Evolutionary conservation across 495 filamentous ascomycete species (phyloP).

Genomic region (Lasiosphaeria miniovina): DNA sequence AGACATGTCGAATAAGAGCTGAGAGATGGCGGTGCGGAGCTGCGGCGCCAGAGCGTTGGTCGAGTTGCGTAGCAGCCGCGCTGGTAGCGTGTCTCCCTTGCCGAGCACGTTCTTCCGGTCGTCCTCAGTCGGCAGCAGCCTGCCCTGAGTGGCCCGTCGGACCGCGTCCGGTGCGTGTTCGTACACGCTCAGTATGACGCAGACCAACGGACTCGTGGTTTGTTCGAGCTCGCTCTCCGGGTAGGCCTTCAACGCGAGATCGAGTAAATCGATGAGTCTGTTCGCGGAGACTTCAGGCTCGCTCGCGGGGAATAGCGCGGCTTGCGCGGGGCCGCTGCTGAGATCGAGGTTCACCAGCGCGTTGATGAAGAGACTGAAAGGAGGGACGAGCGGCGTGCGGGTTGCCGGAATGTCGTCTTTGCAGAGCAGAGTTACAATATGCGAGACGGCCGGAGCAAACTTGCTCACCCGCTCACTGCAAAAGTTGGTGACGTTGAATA

Average conservation of each 20-base stretch:
- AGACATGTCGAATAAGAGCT: slow-evolving; percentile 83
- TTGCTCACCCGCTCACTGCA: slow-evolving; percentile 48
- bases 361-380: slow-evolving; percentile 66
- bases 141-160: slow-evolving; percentile 58
- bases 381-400: slow-evolving; percentile 41
- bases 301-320: slow-evolving; percentile 63
- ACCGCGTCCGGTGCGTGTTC: slow-evolving; percentile 66
- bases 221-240: slow-evolving; percentile 65
- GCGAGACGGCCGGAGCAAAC: slow-evolving; percentile 66
- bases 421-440: slow-evolving; percentile 69
- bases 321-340: slow-evolving; percentile 30
- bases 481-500: slow-evolving; percentile 74
- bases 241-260: slow-evolving; percentile 59
- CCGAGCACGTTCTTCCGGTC: slow-evolving; percentile 82
- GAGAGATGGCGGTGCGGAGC: slow-evolving; percentile 70
- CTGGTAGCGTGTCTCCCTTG: slow-evolving; percentile 66
- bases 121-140: slow-evolving; percentile 71
- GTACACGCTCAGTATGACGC: slow-evolving; percentile 67
- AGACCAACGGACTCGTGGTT: slow-evolving; percentile 65
- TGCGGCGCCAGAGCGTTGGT: slow-evolving; percentile 66
- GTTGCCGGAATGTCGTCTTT: slow-evolving; percentile 32
- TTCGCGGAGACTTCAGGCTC: slow-evolving; percentile 61
- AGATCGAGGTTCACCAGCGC: slow-evolving; percentile 76
- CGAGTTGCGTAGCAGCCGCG: slow-evolving; percentile 75
- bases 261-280: slow-evolving; percentile 70